Percentiles rank a stretch among this genome's conserved stretches.
phyloP scores from a whole-genome alignment of 2,329 filamentous ascomycete species.

The Aspergillus brunneoviolaceus region DNA sequence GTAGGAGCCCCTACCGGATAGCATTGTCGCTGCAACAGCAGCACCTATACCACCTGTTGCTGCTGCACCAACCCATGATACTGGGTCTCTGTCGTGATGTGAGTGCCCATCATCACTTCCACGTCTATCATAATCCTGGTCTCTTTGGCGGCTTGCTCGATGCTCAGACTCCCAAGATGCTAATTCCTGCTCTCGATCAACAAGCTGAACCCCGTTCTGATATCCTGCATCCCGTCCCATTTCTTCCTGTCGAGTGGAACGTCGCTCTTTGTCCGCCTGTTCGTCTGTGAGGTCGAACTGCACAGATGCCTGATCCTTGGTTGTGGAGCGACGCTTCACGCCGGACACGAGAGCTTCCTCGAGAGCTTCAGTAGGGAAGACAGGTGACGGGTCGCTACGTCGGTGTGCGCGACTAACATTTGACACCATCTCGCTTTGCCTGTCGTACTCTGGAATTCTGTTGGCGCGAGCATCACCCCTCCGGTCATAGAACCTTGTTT shows the following conservation, averaged over 20 bases:
- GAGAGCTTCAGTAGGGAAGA: slow-evolving; percentile 35
- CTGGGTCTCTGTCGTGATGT: slow-evolving; percentile 32
- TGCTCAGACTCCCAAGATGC: slow-evolving; percentile 19
- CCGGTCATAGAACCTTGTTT: slow-evolving; percentile 14
- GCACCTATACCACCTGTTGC: slow-evolving; percentile 53
- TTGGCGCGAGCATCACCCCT: slow-evolving; percentile 16
- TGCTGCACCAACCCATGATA: slow-evolving; percentile 40
- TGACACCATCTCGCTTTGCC: slow-evolving; percentile 10
- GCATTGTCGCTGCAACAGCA: slow-evolving; percentile 46
- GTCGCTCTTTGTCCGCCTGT: slow-evolving; percentile 52
- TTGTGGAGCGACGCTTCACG: slow-evolving; percentile 34
- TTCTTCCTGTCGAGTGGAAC: slow-evolving; percentile 28
- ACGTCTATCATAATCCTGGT: slow-evolving; percentile 20
- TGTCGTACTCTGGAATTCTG: slow-evolving; percentile 9
- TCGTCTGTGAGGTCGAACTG: slow-evolving; percentile 59
- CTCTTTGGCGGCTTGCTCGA: slow-evolving; percentile 20
- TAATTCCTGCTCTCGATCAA: slow-evolving; percentile 30
- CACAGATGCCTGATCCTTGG: slow-evolving; percentile 49
- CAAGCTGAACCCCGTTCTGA: slow-evolving; percentile 26
- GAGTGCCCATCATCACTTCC: background rate
- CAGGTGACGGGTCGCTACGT: slow-evolving; percentile 50
- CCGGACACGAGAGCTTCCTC: slow-evolving; percentile 23
- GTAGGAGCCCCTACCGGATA: slow-evolving; percentile 30
- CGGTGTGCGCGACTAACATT: slow-evolving; percentile 23
- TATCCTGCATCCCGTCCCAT: slow-evolving; percentile 22